Conservation (phyloP, 768 basidiomycete genomes). For the Pleurotus tuoliensis region DNA sequence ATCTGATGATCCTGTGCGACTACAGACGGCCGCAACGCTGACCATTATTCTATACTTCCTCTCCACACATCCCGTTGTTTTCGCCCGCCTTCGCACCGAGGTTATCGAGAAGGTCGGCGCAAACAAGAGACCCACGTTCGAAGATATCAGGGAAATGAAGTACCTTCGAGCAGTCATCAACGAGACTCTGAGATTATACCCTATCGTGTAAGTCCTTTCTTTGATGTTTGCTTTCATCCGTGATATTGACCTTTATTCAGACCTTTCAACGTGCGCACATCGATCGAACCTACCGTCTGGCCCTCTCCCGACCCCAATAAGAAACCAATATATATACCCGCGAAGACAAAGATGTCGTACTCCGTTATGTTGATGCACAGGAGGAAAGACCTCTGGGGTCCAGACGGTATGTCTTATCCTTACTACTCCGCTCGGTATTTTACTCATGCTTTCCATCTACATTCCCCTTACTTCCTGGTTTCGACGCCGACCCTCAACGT, state of each 20-base stretch:
- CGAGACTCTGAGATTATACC: conserved; percentile 55
- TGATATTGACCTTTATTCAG: conserved; percentile 15
- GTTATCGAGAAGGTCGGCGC: conserved; percentile 49
- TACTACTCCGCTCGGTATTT: not conserved
- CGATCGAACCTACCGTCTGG: conserved; percentile 44
- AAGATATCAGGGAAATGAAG: conserved; percentile 60
- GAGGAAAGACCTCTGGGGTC: conserved; percentile 65
- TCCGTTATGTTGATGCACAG: conserved; percentile 66
- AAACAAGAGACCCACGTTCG: conserved; percentile 43
- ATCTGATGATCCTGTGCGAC: not conserved
- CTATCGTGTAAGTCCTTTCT: conserved; percentile 40
- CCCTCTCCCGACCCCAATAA: conserved; percentile 39
- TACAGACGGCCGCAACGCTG: conserved; percentile 34
- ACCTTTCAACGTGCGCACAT: conserved; percentile 48
- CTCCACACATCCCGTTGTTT: conserved; percentile 45
- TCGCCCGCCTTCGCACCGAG: conserved; percentile 49
- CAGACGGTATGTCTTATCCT: conserved; percentile 46
- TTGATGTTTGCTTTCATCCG: not conserved
- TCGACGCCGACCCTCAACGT: not conserved
- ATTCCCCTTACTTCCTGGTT: not conserved
- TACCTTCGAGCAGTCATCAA: conserved; percentile 64
- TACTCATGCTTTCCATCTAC: not conserved
- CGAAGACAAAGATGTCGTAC: conserved; percentile 41
- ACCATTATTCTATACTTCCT: conserved; percentile 42
- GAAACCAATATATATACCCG: conserved; percentile 52